Evolutionary conservation across 441 rosid species (phyloP).

Genomic region (Kokia cookei): DNA sequence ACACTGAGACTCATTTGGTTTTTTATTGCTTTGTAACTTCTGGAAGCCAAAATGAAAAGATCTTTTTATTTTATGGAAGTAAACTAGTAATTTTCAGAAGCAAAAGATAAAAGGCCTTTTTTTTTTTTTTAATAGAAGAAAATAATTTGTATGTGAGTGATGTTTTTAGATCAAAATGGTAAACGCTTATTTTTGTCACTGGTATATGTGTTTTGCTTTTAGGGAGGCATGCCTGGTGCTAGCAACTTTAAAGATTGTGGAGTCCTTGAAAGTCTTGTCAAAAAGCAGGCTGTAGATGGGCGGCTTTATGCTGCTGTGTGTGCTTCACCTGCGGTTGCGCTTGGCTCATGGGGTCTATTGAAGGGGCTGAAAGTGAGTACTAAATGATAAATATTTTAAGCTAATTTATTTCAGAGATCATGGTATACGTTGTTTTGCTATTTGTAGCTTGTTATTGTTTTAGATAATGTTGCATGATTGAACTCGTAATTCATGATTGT

Average conservation of each 20-base stretch:
- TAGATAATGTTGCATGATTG: background rate
- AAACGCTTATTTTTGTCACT: background rate
- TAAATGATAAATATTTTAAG: background rate
- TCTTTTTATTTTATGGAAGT: background rate
- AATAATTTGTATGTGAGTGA: background rate
- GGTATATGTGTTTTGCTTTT: background rate
- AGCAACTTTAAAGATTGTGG: conserved; percentile 61
- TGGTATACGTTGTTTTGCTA: background rate
- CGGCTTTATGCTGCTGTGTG: conserved; percentile 79
- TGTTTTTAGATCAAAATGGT: background rate
- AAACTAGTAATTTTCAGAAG: background rate
- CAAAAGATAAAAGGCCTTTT: background rate
- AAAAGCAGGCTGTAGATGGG: conserved; percentile 76
- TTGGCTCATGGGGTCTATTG: conserved; percentile 85
- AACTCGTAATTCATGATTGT: background rate
- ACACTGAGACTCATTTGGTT: too few species aligned
- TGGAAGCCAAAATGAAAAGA: background rate
- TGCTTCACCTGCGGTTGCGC: conserved; percentile 84
- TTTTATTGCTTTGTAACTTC: background rate
- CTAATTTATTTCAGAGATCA: background rate
- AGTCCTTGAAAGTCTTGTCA: conserved; percentile 54
- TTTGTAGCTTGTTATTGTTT: background rate
- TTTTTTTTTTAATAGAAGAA: background rate
- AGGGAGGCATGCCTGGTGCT: conserved; percentile 97
- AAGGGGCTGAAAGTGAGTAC: conserved; percentile 62